A percentile compares a stretch with the other conserved stretches of the same genome.
Conservation (phyloP, 495 filamentous ascomycete species). For the Apodospora peruviana region DNA sequence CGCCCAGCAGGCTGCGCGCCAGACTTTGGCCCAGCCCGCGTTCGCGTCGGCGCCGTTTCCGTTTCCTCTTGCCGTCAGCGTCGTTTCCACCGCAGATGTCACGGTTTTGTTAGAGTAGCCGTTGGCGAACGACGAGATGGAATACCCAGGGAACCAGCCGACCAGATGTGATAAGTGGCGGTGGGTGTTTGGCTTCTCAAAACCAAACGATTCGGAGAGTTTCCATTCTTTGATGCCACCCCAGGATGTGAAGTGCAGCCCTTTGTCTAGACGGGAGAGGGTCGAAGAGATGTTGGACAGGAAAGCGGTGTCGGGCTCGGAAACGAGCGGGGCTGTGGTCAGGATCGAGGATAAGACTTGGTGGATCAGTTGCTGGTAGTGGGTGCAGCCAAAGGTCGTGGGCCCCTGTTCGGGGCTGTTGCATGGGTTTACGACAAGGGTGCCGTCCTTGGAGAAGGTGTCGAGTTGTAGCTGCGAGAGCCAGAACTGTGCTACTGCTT, state of each 20-base stretch:
- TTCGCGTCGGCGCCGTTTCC: conserved; percentile 43
- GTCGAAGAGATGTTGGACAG: too few relatives aligned
- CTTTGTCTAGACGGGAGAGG: too few relatives aligned
- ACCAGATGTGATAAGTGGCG: too few relatives aligned
- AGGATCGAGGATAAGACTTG: conserved; percentile 21
- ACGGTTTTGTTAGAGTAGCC: too few relatives aligned
- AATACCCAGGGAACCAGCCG: too few relatives aligned
- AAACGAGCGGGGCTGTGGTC: too few relatives aligned
- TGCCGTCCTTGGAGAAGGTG: conserved; percentile 34
- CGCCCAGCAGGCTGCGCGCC: conserved; percentile 42
- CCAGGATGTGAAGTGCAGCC: too few relatives aligned
- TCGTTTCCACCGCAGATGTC: conserved; percentile 26
- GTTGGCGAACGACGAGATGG: too few relatives aligned
- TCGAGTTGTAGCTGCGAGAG: conserved; percentile 10
- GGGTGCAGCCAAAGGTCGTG: conserved; percentile 10
- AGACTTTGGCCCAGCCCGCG: conserved; percentile 47
- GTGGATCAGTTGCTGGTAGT: conserved; percentile 13
- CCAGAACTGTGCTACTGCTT: conserved; percentile 26
- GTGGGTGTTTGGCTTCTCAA: too few relatives aligned
- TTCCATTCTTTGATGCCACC: too few relatives aligned
- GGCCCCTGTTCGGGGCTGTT: conserved; percentile 7
- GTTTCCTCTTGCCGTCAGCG: conserved; percentile 26
- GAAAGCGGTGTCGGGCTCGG: too few relatives aligned
- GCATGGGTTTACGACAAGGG: conserved; percentile 47
- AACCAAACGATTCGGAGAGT: too few relatives aligned